Conservation (phyloP, 768 basidiomycete genomes). For the Xerocomellus intermedius region DNA sequence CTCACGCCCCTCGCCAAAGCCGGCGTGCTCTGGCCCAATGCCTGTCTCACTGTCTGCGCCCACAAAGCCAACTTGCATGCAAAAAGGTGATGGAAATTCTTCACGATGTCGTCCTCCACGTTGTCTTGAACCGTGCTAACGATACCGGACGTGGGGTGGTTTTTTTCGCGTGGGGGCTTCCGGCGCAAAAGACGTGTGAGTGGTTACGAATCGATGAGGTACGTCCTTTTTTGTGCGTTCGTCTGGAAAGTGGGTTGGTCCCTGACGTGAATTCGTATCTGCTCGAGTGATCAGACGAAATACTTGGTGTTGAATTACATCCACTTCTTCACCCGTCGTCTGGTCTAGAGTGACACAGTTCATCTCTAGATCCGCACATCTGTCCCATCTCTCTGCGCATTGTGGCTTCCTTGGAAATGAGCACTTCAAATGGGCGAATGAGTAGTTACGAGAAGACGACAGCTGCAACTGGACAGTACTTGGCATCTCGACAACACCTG, state of each 20-base stretch:
- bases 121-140: slow-evolving; percentile 42
- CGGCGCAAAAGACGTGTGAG: slow-evolving; percentile 62
- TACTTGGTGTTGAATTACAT: slow-evolving; percentile 55
- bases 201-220: slow-evolving; percentile 56
- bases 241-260: slow-evolving; percentile 13
- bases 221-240: too few relatives aligned
- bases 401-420: slow-evolving; percentile 77
- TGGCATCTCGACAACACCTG: slow-evolving; percentile 1
- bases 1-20: slow-evolving; percentile 65
- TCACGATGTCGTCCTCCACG: slow-evolving; percentile 69
- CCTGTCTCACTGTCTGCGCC: slow-evolving; percentile 74
- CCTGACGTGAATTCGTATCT: neutral
- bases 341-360: neutral
- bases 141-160: slow-evolving; percentile 52
- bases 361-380: slow-evolving; percentile 56
- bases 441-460: slow-evolving; percentile 66
- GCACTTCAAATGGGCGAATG: slow-evolving; percentile 76
- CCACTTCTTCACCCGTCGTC: neutral
- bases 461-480: slow-evolving; percentile 55
- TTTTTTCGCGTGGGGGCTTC: too few relatives aligned
- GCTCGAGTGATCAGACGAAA: slow-evolving; percentile 41
- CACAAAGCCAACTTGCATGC: slow-evolving; percentile 64
- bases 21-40: slow-evolving; percentile 82
- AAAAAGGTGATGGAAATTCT: slow-evolving; percentile 77
- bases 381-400: slow-evolving; percentile 67